A percentile compares a stretch with the other conserved stretches of the same genome.
Evolutionary conservation across 495 filamentous ascomycete genomes (phyloP).

Genomic region (Aspergillus leporis): DNA sequence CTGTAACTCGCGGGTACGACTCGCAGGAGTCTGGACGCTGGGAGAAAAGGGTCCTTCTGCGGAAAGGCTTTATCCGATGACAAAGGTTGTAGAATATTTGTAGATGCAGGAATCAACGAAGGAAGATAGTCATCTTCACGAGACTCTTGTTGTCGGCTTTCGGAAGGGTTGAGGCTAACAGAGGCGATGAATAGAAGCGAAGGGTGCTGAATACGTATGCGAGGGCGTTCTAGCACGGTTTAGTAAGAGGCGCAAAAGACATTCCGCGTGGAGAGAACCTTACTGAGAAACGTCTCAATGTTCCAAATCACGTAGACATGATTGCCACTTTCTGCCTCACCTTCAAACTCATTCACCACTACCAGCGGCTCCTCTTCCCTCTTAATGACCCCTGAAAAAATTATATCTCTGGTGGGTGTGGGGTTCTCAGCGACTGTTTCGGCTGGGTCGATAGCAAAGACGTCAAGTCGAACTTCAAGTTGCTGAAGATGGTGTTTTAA

Average conservation of each 20-base stretch:
- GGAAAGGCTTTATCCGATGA: constrained; percentile 64
- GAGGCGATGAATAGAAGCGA: constrained; percentile 74
- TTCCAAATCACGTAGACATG: constrained; percentile 81
- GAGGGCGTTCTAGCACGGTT: constrained; percentile 58
- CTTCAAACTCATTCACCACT: constrained; percentile 55
- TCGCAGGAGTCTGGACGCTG: constrained; percentile 74
- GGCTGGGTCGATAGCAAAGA: constrained; percentile 65
- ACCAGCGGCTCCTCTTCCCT: constrained; percentile 62
- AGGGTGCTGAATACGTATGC: constrained; percentile 76
- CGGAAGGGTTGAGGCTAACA: constrained; percentile 62
- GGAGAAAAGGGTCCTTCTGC: constrained; percentile 71
- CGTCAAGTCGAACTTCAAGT: constrained; percentile 68
- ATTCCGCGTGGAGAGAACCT: constrained; percentile 15
- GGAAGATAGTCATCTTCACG: constrained; percentile 74
- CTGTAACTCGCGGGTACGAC: constrained; percentile 66
- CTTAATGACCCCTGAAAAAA: constrained; percentile 64
- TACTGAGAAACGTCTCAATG: constrained; percentile 70
- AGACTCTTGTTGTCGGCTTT: constrained; percentile 47
- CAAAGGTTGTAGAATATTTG: constrained; percentile 81
- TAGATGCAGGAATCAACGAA: constrained; percentile 69
- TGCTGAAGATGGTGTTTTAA: constrained; percentile 62
- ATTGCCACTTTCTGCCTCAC: constrained; percentile 53
- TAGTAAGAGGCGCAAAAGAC: constrained; percentile 12
- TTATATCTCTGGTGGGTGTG: constrained; percentile 58
- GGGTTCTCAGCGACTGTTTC: constrained; percentile 44